phyloP scores from a whole-genome alignment of 345 rosid genomes.

The Excoecaria cochinchinensis region DNA sequence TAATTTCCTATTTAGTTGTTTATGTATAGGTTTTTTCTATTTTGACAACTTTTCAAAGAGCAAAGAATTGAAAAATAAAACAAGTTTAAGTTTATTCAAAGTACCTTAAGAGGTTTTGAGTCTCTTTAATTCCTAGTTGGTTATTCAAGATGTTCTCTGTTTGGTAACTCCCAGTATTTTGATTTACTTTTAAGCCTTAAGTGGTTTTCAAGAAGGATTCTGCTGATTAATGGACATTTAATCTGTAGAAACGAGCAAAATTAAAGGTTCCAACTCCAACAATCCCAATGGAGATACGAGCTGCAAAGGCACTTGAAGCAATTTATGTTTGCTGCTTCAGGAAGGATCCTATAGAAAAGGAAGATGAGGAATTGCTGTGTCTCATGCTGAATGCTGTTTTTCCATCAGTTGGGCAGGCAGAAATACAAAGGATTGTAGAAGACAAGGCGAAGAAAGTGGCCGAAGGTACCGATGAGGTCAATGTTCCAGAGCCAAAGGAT shows the following conservation, averaged over 20 bases:
- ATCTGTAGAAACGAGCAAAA: constrained; percentile 75
- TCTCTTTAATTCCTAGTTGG: not conserved
- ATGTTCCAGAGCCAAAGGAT: constrained; percentile 45
- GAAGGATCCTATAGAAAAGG: constrained; percentile 64
- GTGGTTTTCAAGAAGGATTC: not conserved
- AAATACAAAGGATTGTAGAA: constrained; percentile 57
- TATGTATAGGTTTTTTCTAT: too few relatives aligned
- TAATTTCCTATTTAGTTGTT: too few relatives aligned
- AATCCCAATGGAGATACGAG: constrained; percentile 74
- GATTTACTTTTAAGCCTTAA: not conserved
- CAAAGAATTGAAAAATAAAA: too few relatives aligned
- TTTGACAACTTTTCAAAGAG: too few relatives aligned
- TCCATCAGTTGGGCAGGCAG: constrained; percentile 49
- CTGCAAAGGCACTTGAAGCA: constrained; percentile 87
- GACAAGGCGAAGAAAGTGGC: constrained; percentile 64
- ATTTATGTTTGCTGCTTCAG: constrained; percentile 79
- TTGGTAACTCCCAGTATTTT: not conserved
- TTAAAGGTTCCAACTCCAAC: constrained; percentile 49
- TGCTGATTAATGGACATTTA: constrained; percentile 6
- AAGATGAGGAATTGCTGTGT: constrained; percentile 60
- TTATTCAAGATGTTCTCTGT: not conserved
- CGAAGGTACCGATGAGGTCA: constrained; percentile 51
- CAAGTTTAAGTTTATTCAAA: too few relatives aligned
- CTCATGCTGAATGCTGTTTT: constrained; percentile 71
- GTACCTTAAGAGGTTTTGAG: too few relatives aligned